phyloP scores from a whole-genome alignment of 2,329 filamentous ascomycete species.

The Calonectria naviculata region DNA sequence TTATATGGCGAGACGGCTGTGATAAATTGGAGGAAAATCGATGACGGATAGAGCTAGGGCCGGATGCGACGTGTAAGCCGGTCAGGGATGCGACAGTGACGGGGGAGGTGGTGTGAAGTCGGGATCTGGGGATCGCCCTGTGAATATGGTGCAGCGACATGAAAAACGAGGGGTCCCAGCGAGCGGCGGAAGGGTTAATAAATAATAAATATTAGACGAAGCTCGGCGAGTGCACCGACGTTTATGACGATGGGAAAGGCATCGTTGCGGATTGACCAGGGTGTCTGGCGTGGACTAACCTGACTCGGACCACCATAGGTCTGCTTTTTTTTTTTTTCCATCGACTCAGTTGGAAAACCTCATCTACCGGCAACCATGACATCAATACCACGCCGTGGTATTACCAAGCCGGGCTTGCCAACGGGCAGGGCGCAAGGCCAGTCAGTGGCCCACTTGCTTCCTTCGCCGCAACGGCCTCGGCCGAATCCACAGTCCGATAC shows the following conservation, averaged over 20 bases:
- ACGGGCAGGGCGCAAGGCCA: neutral
- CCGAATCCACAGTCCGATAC: slow-evolving; percentile 8
- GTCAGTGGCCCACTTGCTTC: neutral
- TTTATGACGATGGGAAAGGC: neutral
- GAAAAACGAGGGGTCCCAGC: neutral
- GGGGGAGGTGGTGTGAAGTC: neutral
- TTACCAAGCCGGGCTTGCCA: neutral
- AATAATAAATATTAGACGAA: neutral
- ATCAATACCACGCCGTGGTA: slow-evolving; percentile 9
- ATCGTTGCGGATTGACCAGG: neutral
- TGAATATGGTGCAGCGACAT: neutral
- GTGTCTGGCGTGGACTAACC: neutral
- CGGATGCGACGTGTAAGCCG: neutral
- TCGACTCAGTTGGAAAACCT: neutral
- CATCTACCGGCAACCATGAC: neutral
- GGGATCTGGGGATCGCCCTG: neutral
- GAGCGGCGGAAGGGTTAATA: slow-evolving; percentile 11
- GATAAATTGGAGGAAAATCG: neutral
- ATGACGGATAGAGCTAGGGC: neutral
- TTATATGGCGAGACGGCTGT: neutral
- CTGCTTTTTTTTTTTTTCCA: neutral
- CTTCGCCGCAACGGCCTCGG: slow-evolving; percentile 2
- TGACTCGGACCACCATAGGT: neutral
- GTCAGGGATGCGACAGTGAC: neutral
- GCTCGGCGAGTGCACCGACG: slow-evolving; percentile 20